These are phyloP conservation scores for Cryptosporidium baileyi DNA, from an alignment of 169 alveolate species.

Conservation along the genomic window DNA sequence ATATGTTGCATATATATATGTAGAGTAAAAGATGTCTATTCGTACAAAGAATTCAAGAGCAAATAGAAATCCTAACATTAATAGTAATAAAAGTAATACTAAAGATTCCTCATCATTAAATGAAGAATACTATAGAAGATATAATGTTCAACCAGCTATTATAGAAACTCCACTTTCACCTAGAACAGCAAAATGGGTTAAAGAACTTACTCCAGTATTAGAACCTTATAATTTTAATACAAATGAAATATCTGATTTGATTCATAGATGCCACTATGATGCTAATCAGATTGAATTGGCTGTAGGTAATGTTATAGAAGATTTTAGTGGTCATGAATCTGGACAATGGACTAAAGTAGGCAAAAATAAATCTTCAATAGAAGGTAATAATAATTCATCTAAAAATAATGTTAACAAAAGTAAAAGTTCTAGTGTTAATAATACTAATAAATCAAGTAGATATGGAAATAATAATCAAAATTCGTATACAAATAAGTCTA, in stretches of 20 bases:
- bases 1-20: too few species aligned
- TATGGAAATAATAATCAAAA: background rate
- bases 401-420: background rate
- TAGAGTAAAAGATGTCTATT: constrained; percentile 42
- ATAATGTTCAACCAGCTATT: constrained; percentile 27
- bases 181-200: constrained; percentile 65
- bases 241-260: constrained; percentile 54
- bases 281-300: constrained; percentile 61
- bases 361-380: background rate
- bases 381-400: background rate
- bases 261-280: constrained; percentile 56
- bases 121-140: constrained; percentile 47
- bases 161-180: constrained; percentile 54
- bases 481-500: background rate
- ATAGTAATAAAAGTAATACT: background rate
- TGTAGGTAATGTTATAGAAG: constrained; percentile 68
- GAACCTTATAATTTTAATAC: constrained; percentile 58
- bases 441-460: background rate
- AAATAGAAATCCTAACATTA: background rate
- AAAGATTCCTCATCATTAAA: constrained; percentile 17
- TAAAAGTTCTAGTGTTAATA: background rate
- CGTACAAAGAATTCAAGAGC: constrained; percentile 45
- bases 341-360: constrained; percentile 71
- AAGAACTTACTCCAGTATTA: constrained; percentile 46
- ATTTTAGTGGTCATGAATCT: constrained; percentile 69